Percentiles rank a stretch among this genome's conserved stretches.
These are phyloP conservation scores for Haplographium delicatum DNA, from an alignment of 495 filamentous ascomycete genomes.

Conservation along the genomic window DNA sequence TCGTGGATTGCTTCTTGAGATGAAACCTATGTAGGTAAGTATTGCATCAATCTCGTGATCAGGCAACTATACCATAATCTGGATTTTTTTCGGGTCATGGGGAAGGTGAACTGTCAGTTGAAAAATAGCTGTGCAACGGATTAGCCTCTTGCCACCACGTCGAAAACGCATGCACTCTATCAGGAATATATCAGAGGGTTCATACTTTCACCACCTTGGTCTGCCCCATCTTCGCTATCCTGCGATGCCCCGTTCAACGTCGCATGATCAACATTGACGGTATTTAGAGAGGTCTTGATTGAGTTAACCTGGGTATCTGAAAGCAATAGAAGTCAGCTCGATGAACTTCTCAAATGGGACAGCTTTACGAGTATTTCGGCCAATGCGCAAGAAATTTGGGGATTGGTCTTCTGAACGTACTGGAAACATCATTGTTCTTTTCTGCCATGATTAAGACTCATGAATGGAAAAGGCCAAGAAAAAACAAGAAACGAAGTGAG, in stretches of 20 bases:
- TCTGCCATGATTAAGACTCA: constrained; percentile 17
- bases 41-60: constrained; percentile 5
- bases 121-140: constrained; percentile 46
- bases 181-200: neutral
- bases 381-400: neutral
- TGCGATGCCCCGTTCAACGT: constrained; percentile 24
- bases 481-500: constrained; percentile 4
- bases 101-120: constrained; percentile 80
- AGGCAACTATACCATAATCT: constrained; percentile 65
- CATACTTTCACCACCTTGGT: constrained; percentile 25
- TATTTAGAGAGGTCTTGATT: constrained; percentile 11
- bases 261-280: constrained; percentile 23
- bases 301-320: constrained; percentile 8
- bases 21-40: constrained; percentile 58
- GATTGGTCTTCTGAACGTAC: constrained; percentile 1
- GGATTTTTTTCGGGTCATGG: constrained; percentile 69
- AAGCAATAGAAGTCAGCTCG: neutral
- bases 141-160: no score
- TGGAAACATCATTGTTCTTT: constrained; percentile 9
- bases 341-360: neutral
- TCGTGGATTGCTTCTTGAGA: constrained; percentile 96
- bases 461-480: constrained; percentile 2
- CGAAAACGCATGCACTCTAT: no score
- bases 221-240: constrained; percentile 26
- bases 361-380: neutral